Conservation (phyloP, 805 yeast species). For the Saccharomycopsis javanensis region DNA sequence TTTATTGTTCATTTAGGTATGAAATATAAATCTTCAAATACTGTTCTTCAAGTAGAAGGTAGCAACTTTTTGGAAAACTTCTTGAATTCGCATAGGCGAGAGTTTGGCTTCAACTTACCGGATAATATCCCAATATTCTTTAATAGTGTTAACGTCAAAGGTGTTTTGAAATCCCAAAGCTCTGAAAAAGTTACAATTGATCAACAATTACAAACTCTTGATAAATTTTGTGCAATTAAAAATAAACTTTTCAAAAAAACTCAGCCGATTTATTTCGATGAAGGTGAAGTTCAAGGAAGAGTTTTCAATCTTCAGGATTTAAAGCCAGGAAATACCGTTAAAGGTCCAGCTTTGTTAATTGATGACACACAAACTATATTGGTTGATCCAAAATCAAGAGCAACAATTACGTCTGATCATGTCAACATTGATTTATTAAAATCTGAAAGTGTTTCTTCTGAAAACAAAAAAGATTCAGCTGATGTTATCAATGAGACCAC, state of each 20-base stretch:
- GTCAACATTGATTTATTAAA: slow-evolving; percentile 19
- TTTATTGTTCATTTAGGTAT: slow-evolving; percentile 28
- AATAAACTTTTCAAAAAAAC: slow-evolving; percentile 25
- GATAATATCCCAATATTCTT: neutral
- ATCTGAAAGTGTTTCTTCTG: neutral
- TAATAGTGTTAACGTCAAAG: neutral
- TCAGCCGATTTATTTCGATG: slow-evolving; percentile 28
- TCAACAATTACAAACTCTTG: neutral
- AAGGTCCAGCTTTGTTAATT: slow-evolving; percentile 31
- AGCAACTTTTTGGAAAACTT: slow-evolving; percentile 24
- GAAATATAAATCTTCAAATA: slow-evolving; percentile 40
- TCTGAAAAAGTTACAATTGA: slow-evolving; percentile 10
- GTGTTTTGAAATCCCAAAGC: slow-evolving; percentile 24
- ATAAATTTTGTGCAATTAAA: neutral
- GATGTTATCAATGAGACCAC: neutral
- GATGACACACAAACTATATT: slow-evolving; percentile 32
- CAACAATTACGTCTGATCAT: slow-evolving; percentile 29
- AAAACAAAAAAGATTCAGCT: slow-evolving; percentile 34
- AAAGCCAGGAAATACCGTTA: slow-evolving; percentile 25
- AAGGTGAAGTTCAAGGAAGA: slow-evolving; percentile 23
- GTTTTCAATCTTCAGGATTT: slow-evolving; percentile 2
- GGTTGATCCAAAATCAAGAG: slow-evolving; percentile 29
- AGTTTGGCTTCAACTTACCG: slow-evolving; percentile 27
- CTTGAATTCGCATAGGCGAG: slow-evolving; percentile 28
- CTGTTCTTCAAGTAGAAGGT: slow-evolving; percentile 30